These are phyloP conservation scores for Crucibulum laeve DNA, from an alignment of 768 basidiomycete species.

Conservation along the genomic window DNA sequence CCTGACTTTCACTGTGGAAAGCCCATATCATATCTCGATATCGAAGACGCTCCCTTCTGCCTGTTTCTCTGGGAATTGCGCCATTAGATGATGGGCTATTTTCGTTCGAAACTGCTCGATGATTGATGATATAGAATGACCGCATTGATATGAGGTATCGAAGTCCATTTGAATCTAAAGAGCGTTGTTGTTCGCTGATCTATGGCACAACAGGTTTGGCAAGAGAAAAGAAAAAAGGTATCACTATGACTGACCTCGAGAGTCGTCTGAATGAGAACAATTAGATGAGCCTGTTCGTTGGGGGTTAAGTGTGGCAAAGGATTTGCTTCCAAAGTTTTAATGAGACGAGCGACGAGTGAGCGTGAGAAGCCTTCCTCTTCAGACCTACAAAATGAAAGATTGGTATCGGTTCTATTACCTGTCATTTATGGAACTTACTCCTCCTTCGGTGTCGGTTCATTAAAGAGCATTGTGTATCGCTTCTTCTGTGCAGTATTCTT, in stretches of 20 bases:
- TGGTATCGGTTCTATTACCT: not conserved
- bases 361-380: slow-evolving; percentile 61
- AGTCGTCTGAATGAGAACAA: slow-evolving; percentile 83
- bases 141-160: slow-evolving; percentile 92
- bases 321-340: slow-evolving; percentile 57
- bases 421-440: slow-evolving; percentile 32
- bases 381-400: slow-evolving; percentile 23
- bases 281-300: slow-evolving; percentile 80
- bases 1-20: slow-evolving; percentile 92
- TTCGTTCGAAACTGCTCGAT: slow-evolving; percentile 38
- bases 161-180: slow-evolving; percentile 87
- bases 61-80: slow-evolving; percentile 39
- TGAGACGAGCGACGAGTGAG: slow-evolving; percentile 51
- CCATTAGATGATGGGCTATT: slow-evolving; percentile 42
- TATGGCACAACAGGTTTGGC: slow-evolving; percentile 21
- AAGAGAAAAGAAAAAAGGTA: slow-evolving; percentile 2
- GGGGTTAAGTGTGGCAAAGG: slow-evolving; percentile 69
- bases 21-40: slow-evolving; percentile 98
- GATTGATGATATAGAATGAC: slow-evolving; percentile 83
- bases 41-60: slow-evolving; percentile 71
- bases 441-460: slow-evolving; percentile 32
- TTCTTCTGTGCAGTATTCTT: slow-evolving; percentile 22
- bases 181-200: slow-evolving; percentile 89
- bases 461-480: slow-evolving; percentile 52
- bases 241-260: slow-evolving; percentile 58